Evolutionary conservation across 2,329 filamentous ascomycete species (phyloP).

Genomic region (Aspergillus luchuensis): DNA sequence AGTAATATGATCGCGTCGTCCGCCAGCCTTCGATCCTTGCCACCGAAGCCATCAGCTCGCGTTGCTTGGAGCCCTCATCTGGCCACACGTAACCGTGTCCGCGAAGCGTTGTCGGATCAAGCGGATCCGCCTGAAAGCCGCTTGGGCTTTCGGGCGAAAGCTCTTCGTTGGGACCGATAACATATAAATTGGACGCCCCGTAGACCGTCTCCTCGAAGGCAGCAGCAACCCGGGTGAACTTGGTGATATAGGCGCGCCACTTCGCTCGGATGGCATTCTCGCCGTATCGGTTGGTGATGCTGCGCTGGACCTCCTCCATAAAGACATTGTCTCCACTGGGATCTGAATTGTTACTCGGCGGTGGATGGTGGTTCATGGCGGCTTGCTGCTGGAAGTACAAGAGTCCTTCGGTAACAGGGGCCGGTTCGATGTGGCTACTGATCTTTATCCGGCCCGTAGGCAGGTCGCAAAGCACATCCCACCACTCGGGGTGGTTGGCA

Average conservation of each 20-base stretch:
- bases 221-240: constrained; percentile 88
- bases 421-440: constrained; percentile 79
- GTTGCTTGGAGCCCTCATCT: constrained; percentile 75
- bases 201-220: constrained; percentile 96
- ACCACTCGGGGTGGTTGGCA: constrained; percentile 94
- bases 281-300: constrained; percentile 82
- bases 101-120: constrained; percentile 57
- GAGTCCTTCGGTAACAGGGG: constrained; percentile 79
- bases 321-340: constrained; percentile 85
- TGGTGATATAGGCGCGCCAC: constrained; percentile 92
- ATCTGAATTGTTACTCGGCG: constrained; percentile 53
- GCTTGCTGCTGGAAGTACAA: constrained; percentile 80
- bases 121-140: constrained; percentile 36
- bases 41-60: constrained; percentile 87
- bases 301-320: constrained; percentile 80
- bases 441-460: constrained; percentile 93
- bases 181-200: constrained; percentile 81
- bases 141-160: constrained; percentile 55
- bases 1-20: constrained; percentile 92
- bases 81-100: constrained; percentile 97
- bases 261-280: constrained; percentile 88
- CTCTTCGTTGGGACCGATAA: constrained; percentile 72
- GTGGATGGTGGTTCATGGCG: constrained; percentile 26
- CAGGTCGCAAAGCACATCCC: constrained; percentile 93
- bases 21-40: constrained; percentile 96